These are phyloP conservation scores for Eruca vesicaria DNA, from an alignment of 441 rosid genomes.

Conservation along the genomic window DNA sequence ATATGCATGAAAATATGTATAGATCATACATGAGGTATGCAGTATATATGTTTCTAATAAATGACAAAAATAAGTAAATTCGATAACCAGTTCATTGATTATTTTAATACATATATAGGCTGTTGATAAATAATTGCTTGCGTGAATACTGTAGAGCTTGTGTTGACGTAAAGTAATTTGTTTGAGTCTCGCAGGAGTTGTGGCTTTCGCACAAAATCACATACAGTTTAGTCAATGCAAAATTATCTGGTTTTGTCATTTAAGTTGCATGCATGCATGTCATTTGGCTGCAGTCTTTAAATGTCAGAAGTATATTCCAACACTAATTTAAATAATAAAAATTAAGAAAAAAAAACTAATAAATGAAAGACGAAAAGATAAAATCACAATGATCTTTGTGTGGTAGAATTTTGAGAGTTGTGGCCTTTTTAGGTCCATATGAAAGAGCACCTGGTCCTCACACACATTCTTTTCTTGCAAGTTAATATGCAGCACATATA, in stretches of 20 bases:
- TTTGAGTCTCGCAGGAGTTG: constrained; percentile 15
- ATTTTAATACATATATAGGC: not conserved
- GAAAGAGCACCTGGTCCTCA: constrained; percentile 29
- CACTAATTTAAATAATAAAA: constrained; percentile 28
- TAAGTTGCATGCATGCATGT: constrained; percentile 35
- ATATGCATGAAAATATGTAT: not conserved
- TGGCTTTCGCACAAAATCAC: constrained; percentile 23
- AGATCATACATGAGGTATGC: not conserved
- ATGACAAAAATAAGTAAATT: not conserved
- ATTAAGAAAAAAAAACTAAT: too few species aligned
- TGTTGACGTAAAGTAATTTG: constrained; percentile 22
- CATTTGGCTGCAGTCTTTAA: constrained; percentile 25
- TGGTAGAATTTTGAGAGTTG: constrained; percentile 23
- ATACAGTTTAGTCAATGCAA: constrained; percentile 23
- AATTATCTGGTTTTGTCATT: constrained; percentile 22
- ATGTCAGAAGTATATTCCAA: constrained; percentile 35
- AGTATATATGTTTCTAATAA: not conserved
- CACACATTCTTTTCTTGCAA: constrained; percentile 17
- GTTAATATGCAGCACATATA: constrained; percentile 14
- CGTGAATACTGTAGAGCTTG: not conserved
- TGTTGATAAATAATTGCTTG: not conserved
- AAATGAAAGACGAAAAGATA: not conserved
- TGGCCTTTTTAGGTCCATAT: constrained; percentile 32
- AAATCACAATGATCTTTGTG: constrained; percentile 5
- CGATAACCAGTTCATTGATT: not conserved